Percentiles rank a stretch among this genome's conserved stretches.
These are phyloP conservation scores for Starmerella cellae DNA, from an alignment of 805 yeast genomes.

Conservation along the genomic window DNA sequence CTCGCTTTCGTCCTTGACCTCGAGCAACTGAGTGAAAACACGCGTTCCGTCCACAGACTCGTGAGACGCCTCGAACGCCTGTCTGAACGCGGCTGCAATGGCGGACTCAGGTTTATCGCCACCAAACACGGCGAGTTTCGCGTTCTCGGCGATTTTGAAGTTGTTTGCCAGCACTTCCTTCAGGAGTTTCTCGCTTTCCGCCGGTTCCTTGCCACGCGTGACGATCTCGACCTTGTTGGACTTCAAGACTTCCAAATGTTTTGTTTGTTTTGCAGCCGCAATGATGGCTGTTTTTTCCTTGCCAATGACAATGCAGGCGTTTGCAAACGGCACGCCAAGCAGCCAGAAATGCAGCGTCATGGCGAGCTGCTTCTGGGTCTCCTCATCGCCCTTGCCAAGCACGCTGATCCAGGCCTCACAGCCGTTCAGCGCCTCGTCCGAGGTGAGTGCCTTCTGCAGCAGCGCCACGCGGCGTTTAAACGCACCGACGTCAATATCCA, in stretches of 20 bases:
- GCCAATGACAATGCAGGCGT: slow-evolving; percentile 59
- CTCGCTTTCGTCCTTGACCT: slow-evolving; percentile 69
- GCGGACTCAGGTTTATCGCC: slow-evolving; percentile 76
- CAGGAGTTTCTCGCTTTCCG: slow-evolving; percentile 56
- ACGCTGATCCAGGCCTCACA: slow-evolving; percentile 47
- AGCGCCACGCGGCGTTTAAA: slow-evolving; percentile 25
- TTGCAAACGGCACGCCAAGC: slow-evolving; percentile 91
- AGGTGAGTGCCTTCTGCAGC: slow-evolving; percentile 23
- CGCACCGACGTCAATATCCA: slow-evolving; percentile 24
- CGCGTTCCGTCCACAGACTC: slow-evolving; percentile 37
- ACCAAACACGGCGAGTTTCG: slow-evolving; percentile 47
- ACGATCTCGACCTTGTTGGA: slow-evolving; percentile 41
- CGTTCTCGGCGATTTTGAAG: slow-evolving; percentile 28
- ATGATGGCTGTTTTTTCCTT: slow-evolving; percentile 47
- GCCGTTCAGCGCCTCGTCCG: slow-evolving; percentile 29
- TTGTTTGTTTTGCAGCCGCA: slow-evolving; percentile 76
- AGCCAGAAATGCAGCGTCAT: slow-evolving; percentile 77
- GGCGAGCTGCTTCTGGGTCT: slow-evolving; percentile 79
- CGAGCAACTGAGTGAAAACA: slow-evolving; percentile 47
- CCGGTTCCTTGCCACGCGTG: slow-evolving; percentile 70
- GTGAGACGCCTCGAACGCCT: slow-evolving; percentile 28
- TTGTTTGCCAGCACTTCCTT: slow-evolving; percentile 35
- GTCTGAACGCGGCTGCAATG: slow-evolving; percentile 41
- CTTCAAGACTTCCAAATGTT: slow-evolving; percentile 51
- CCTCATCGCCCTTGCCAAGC: slow-evolving; percentile 77